These are phyloP conservation scores for Wickerhamomyces sp. DNA, from an alignment of 1,139 yeast genomes.

Conservation along the genomic window DNA sequence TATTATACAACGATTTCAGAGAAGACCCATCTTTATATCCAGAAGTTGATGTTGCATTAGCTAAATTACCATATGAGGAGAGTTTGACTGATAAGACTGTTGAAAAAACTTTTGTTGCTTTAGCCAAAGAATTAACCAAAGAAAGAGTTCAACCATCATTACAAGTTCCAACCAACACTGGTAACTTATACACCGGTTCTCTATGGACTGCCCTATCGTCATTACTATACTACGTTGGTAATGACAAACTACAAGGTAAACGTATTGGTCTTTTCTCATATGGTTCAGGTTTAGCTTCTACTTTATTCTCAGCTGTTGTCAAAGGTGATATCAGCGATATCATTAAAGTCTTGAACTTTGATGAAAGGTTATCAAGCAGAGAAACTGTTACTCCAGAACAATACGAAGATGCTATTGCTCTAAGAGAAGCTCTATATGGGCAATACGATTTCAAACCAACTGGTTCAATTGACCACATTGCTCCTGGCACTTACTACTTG, in stretches of 20 bases:
- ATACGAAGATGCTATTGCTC: conserved; percentile 74
- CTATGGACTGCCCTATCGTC: conserved; percentile 87
- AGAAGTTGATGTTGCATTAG: conserved; percentile 55
- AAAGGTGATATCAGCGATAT: conserved; percentile 77
- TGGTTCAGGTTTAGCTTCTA: conserved; percentile 96
- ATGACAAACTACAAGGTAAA: conserved; percentile 70
- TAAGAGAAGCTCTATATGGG: conserved; percentile 78
- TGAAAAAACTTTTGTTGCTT: conserved; percentile 79
- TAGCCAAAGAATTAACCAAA: conserved; percentile 68
- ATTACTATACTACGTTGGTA: conserved; percentile 67
- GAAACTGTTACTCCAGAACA: conserved; percentile 64
- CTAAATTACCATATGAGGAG: conserved; percentile 64
- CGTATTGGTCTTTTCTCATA: conserved; percentile 92
- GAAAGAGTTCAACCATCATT: conserved; percentile 77
- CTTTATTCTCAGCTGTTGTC: conserved; percentile 75
- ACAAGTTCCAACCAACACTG: conserved; percentile 91
- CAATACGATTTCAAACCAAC: conserved; percentile 74
- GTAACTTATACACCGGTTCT: conserved; percentile 98
- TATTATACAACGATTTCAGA: conserved; percentile 82
- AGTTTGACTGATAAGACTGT: conserved; percentile 74
- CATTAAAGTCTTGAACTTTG: conserved; percentile 61
- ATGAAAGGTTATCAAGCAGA: conserved; percentile 67
- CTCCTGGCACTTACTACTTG: conserved; percentile 79
- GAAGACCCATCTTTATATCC: conserved; percentile 58
- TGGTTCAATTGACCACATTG: conserved; percentile 70